Conservation (phyloP, 2,329 filamentous ascomycete genomes). For the Periconia macrospinosa region DNA sequence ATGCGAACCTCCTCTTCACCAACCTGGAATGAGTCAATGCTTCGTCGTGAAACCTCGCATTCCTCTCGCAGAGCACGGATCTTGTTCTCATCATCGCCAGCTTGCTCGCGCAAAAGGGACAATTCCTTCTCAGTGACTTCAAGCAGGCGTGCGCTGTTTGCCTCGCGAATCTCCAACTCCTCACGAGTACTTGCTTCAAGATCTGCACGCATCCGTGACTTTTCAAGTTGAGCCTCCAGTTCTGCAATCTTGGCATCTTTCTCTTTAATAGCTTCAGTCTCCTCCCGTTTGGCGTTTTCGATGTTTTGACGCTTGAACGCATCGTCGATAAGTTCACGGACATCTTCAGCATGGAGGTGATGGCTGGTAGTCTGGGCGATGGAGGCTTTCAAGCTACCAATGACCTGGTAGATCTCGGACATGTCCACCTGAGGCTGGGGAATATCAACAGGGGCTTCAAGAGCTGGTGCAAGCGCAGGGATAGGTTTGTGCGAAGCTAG, state of each 20-base stretch:
- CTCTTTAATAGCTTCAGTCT: conserved; percentile 33
- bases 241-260: conserved; percentile 38
- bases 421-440: conserved; percentile 41
- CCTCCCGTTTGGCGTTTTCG: conserved; percentile 32
- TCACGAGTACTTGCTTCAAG: conserved; percentile 48
- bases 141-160: conserved; percentile 47
- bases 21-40: conserved; percentile 40
- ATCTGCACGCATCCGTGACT: conserved; percentile 37
- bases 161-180: conserved; percentile 48
- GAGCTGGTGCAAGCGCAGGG: conserved; percentile 18
- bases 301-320: conserved; percentile 39
- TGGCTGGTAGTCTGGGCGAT: conserved; percentile 50
- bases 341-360: conserved; percentile 50
- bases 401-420: conserved; percentile 50
- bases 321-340: conserved; percentile 40
- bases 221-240: conserved; percentile 38
- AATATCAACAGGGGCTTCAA: conserved; percentile 37
- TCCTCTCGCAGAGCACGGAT: conserved; percentile 48
- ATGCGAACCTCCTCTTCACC: conserved; percentile 52
- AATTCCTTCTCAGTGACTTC: conserved; percentile 55
- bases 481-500: conserved; percentile 34
- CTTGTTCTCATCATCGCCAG: conserved; percentile 47
- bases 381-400: conserved; percentile 53
- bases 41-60: conserved; percentile 42
- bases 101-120: conserved; percentile 46